Evolutionary conservation across 2,329 filamentous ascomycete genomes (phyloP).

Genomic region (Xylariomycetidae sp.): DNA sequence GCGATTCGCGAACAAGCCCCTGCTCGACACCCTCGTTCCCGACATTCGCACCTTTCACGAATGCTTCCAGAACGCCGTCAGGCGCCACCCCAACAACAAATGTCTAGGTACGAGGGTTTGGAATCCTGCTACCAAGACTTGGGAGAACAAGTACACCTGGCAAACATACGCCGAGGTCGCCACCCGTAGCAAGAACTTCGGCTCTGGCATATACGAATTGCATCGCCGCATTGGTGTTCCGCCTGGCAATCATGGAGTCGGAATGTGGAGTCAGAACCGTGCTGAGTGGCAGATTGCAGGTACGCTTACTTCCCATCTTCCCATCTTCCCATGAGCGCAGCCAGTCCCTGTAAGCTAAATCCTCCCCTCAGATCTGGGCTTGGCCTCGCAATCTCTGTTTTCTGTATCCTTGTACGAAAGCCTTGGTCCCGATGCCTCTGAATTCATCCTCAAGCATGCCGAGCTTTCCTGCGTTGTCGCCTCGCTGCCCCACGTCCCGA

Average conservation of each 20-base stretch:
- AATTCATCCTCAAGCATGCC: constrained; percentile 94
- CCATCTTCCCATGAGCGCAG: too few relatives aligned
- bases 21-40: constrained; percentile 70
- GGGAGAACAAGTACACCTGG: constrained; percentile 74
- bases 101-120: constrained; percentile 81
- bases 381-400: constrained; percentile 81
- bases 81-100: constrained; percentile 58
- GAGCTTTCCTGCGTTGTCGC: constrained; percentile 70
- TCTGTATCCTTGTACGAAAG: constrained; percentile 96
- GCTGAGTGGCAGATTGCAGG: constrained; percentile 84
- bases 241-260: constrained; percentile 66
- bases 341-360: constrained; percentile 11
- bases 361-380: constrained; percentile 63
- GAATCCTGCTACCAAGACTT: constrained; percentile 68
- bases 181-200: constrained; percentile 75
- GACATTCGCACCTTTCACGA: constrained; percentile 70
- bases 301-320: too few relatives aligned
- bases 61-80: constrained; percentile 66
- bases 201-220: constrained; percentile 78
- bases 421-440: constrained; percentile 81
- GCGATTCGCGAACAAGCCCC: constrained; percentile 64
- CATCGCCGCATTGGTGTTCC: constrained; percentile 68
- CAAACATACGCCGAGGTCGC: constrained; percentile 77
- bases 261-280: constrained; percentile 82
- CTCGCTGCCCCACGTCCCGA: constrained; percentile 75